Evolutionary conservation across 1,139 yeast genomes (phyloP).

Genomic region (Scheffersomyces illinoinensis): DNA sequence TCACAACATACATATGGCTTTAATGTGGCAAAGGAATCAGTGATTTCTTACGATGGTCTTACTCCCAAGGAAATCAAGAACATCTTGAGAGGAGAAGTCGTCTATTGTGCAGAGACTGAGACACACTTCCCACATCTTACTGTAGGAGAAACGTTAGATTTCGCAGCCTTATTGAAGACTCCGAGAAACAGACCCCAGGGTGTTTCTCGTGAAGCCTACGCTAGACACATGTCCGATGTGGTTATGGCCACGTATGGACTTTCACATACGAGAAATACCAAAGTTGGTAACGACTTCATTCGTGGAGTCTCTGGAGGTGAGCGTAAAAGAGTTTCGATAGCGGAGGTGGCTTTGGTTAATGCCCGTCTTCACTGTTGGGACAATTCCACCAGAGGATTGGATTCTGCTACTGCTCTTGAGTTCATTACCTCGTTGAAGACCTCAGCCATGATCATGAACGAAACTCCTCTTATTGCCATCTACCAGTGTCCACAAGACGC

Average conservation of each 20-base stretch:
- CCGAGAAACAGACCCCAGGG: slow-evolving; percentile 67
- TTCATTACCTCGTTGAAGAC: slow-evolving; percentile 69
- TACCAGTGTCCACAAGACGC: slow-evolving; percentile 84
- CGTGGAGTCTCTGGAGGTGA: slow-evolving; percentile 89
- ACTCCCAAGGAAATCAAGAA: slow-evolving; percentile 47
- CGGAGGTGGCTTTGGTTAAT: slow-evolving; percentile 64
- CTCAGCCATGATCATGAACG: slow-evolving; percentile 56
- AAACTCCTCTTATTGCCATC: slow-evolving; percentile 72
- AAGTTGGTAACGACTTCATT: slow-evolving; percentile 69
- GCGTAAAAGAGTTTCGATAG: slow-evolving; percentile 78
- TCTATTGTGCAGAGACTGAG: slow-evolving; percentile 73
- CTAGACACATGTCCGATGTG: slow-evolving; percentile 63
- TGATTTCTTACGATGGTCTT: slow-evolving; percentile 47
- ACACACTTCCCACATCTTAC: slow-evolving; percentile 72
- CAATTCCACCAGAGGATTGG: slow-evolving; percentile 75
- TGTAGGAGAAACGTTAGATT: slow-evolving; percentile 67
- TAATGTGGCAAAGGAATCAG: slow-evolving; percentile 4
- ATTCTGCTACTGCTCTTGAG: slow-evolving; percentile 76
- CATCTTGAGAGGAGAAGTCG: slow-evolving; percentile 66
- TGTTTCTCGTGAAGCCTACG: slow-evolving; percentile 56
- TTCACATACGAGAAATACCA: slow-evolving; percentile 65
- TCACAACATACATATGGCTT: slow-evolving; percentile 10
- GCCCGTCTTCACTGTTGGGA: slow-evolving; percentile 73
- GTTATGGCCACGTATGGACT: slow-evolving; percentile 75
- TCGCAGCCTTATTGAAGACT: slow-evolving; percentile 65